Percentiles rank a stretch among this genome's conserved stretches.
These are phyloP conservation scores for Moringa oleifera DNA, from an alignment of 345 rosid species.

Conservation along the genomic window DNA sequence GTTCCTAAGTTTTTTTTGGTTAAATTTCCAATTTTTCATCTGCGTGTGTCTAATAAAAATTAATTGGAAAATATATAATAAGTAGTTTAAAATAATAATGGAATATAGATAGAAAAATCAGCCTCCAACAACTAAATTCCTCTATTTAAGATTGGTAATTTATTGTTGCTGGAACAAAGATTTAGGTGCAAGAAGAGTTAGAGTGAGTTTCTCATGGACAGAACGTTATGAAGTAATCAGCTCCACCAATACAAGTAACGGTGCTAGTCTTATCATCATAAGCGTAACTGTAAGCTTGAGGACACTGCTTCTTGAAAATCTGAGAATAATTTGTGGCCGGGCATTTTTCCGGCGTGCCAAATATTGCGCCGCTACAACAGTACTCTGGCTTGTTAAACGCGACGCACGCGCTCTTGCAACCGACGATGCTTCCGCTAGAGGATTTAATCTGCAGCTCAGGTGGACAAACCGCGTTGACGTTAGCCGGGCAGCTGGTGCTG, in stretches of 20 bases:
- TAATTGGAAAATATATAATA: no score
- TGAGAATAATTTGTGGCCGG: slow-evolving; percentile 32
- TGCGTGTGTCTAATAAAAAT: no score
- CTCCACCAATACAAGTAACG: slow-evolving; percentile 28
- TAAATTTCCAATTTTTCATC: no score
- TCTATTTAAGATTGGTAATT: no score
- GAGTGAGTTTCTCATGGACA: slow-evolving; percentile 15
- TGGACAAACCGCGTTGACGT: slow-evolving; percentile 43
- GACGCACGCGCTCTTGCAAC: slow-evolving; percentile 43
- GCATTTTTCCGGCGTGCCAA: slow-evolving; percentile 27
- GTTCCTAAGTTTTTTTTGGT: no score
- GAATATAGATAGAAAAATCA: no score
- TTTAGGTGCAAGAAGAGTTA: no score
- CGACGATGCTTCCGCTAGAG: slow-evolving; percentile 21
- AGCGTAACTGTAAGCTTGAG: slow-evolving; percentile 57
- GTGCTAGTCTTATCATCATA: slow-evolving; percentile 35
- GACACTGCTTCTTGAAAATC: slow-evolving; percentile 45
- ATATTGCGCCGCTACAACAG: slow-evolving; percentile 44
- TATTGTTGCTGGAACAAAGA: no score
- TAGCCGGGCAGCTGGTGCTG: slow-evolving; percentile 14
- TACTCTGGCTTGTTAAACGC: slow-evolving; percentile 22
- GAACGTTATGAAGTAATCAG: slow-evolving; percentile 26
- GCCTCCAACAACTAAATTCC: no score
- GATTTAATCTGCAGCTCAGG: slow-evolving; percentile 26
- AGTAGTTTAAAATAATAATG: no score